phyloP scores from a whole-genome alignment of 2,329 filamentous ascomycete species.

The Verticillium tricorpus region DNA sequence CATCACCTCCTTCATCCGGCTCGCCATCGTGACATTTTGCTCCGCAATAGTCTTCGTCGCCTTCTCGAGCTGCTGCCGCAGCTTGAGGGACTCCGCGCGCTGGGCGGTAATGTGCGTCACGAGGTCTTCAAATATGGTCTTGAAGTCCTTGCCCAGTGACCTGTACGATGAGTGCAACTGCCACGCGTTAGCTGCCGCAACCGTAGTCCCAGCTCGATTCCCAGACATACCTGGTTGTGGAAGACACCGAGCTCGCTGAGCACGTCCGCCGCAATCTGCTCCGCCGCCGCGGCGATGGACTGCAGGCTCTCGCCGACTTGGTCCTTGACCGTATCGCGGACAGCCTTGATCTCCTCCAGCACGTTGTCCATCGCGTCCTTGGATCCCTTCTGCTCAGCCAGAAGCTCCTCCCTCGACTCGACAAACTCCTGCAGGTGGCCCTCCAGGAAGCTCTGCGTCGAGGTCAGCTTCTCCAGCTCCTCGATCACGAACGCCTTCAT shows the following conservation, averaged over 20 bases:
- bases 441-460: conserved; percentile 66
- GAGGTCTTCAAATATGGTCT: conserved; percentile 76
- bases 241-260: conserved; percentile 81
- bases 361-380: conserved; percentile 87
- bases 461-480: conserved; percentile 67
- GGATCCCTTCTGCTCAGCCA: conserved; percentile 62
- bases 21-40: conserved; percentile 63
- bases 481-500: conserved; percentile 74
- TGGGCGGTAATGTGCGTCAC: conserved; percentile 71
- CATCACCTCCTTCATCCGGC: conserved; percentile 63
- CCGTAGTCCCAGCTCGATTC: neutral
- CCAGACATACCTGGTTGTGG: conserved; percentile 56
- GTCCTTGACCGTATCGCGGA: conserved; percentile 82
- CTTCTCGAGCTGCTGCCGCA: conserved; percentile 67
- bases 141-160: conserved; percentile 79
- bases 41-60: conserved; percentile 66
- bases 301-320: conserved; percentile 81
- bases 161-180: conserved; percentile 82
- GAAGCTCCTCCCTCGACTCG: conserved; percentile 62
- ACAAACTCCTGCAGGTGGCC: conserved; percentile 65
- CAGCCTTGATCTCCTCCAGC: conserved; percentile 84
- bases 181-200: neutral
- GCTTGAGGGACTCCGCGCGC: conserved; percentile 66
- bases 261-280: conserved; percentile 85
- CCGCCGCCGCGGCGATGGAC: conserved; percentile 76